These are phyloP conservation scores for Paecilomyces sp. DNA, from an alignment of 2,329 filamentous ascomycete species.

Conservation along the genomic window DNA sequence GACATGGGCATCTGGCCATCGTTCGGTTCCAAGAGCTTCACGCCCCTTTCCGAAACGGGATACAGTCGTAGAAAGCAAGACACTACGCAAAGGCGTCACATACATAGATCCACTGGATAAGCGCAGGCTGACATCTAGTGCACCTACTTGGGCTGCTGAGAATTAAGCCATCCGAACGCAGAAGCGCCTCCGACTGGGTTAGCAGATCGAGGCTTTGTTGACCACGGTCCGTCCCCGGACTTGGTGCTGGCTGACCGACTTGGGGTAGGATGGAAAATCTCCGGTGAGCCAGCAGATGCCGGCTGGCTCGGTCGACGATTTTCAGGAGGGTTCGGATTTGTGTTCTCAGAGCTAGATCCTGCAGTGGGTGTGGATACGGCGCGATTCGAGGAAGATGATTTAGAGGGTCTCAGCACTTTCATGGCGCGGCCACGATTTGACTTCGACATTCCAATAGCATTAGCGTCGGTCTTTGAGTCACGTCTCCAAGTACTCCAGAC, in stretches of 20 bases:
- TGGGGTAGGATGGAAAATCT: slow-evolving; percentile 8
- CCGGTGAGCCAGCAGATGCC: slow-evolving; percentile 6
- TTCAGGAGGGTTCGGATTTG: slow-evolving; percentile 6
- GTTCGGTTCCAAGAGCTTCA: background rate
- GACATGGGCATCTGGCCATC: background rate
- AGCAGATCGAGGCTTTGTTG: slow-evolving; percentile 49
- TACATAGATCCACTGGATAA: background rate
- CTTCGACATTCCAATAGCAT: slow-evolving; percentile 49
- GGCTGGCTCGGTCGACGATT: slow-evolving; percentile 1
- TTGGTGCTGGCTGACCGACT: slow-evolving; percentile 11
- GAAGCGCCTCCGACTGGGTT: slow-evolving; percentile 91
- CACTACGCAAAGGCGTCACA: background rate
- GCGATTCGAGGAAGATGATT: slow-evolving; percentile 43
- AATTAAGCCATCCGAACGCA: slow-evolving; percentile 87
- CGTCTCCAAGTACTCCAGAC: slow-evolving; percentile 68
- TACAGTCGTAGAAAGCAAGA: background rate
- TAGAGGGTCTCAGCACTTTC: slow-evolving; percentile 81
- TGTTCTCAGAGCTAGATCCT: background rate
- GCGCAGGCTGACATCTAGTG: background rate
- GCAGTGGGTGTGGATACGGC: slow-evolving; percentile 21
- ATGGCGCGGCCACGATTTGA: slow-evolving; percentile 60
- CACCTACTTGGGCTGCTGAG: slow-evolving; percentile 12
- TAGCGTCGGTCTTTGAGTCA: slow-evolving; percentile 24
- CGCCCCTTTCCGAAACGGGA: background rate
- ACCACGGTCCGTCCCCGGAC: slow-evolving; percentile 20